Percentiles rank a stretch among this genome's conserved stretches.
phyloP scores from a whole-genome alignment of 495 filamentous ascomycete species.

The Aspergillus hancockii region DNA sequence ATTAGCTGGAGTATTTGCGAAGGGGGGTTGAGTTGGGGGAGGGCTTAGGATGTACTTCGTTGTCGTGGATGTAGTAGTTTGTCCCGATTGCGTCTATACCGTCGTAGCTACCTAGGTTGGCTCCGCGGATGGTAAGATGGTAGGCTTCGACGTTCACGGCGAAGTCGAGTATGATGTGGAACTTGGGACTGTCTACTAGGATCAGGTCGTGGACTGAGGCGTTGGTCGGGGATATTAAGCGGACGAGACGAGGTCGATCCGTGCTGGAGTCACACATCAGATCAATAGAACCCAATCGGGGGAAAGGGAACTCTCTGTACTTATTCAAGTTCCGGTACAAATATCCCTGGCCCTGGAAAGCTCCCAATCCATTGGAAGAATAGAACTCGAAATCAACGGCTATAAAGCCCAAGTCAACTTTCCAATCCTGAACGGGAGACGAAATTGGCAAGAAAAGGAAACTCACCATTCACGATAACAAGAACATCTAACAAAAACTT shows the following conservation, averaged over 20 bases:
- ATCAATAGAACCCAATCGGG: neutral
- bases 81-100: conserved; percentile 44
- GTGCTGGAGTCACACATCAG: conserved; percentile 21
- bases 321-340: conserved; percentile 31
- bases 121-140: conserved; percentile 45
- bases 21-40: neutral
- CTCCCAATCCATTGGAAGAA: conserved; percentile 40
- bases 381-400: conserved; percentile 47
- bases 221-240: conserved; percentile 35
- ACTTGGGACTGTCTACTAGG: conserved; percentile 46
- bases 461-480: conserved; percentile 32
- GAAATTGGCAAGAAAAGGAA: neutral
- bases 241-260: conserved; percentile 30
- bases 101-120: conserved; percentile 44
- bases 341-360: conserved; percentile 50
- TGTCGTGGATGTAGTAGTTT: conserved; percentile 49
- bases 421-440: neutral
- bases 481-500: conserved; percentile 31
- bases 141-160: conserved; percentile 45
- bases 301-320: conserved; percentile 7
- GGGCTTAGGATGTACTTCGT: conserved; percentile 27
- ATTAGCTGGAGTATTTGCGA: neutral
- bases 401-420: conserved; percentile 5
- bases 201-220: conserved; percentile 47
- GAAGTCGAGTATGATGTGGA: conserved; percentile 44